These are phyloP conservation scores for Elsinoe ampelina DNA, from an alignment of 2,329 filamentous ascomycete species.

Conservation along the genomic window DNA sequence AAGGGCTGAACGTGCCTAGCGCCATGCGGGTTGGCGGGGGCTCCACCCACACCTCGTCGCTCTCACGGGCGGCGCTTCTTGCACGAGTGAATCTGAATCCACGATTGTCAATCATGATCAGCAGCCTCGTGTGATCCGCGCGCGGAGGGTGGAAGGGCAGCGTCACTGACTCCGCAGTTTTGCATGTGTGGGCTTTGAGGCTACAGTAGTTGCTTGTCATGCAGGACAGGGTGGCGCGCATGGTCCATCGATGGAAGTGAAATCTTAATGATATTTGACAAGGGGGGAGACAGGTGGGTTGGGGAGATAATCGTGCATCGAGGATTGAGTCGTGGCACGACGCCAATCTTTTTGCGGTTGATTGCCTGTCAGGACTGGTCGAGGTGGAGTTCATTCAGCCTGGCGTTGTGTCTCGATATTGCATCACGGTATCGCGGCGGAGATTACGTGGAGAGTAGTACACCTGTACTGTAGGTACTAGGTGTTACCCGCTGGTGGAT, in stretches of 20 bases:
- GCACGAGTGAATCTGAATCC: too few species aligned
- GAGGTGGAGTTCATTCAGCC: neutral
- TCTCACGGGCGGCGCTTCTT: too few species aligned
- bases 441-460: neutral
- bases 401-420: neutral
- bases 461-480: too few species aligned
- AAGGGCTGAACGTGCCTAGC: slow-evolving; percentile 5
- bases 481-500: too few species aligned
- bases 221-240: too few species aligned
- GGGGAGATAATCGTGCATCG: neutral
- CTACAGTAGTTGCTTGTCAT: too few species aligned
- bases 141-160: neutral
- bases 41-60: slow-evolving; percentile 2
- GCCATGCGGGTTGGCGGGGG: neutral
- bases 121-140: neutral
- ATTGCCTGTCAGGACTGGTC: neutral
- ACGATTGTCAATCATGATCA: too few species aligned
- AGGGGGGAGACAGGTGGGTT: neutral
- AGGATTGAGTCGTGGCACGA: neutral
- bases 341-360: too few species aligned
- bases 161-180: neutral
- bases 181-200: too few species aligned
- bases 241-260: too few species aligned
- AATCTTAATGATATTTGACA: neutral
- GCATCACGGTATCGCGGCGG: slow-evolving; percentile 1